Evolutionary conservation across 345 rosid genomes (phyloP).

Genomic region (Microthlaspi erraticum): DNA sequence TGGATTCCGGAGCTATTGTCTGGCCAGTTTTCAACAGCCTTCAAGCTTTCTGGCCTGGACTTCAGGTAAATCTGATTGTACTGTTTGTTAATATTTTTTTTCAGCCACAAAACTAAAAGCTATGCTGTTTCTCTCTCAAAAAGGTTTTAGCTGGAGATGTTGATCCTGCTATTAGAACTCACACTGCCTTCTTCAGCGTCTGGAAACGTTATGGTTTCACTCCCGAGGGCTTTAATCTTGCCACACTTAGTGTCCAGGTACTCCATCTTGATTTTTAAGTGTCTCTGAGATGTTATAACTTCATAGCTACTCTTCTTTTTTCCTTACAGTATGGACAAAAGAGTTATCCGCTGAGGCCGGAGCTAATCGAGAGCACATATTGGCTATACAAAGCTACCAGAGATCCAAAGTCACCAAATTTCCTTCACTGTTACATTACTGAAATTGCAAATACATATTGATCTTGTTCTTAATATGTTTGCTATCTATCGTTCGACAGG

Average conservation of each 20-base stretch:
- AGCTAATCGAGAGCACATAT: conserved; percentile 94
- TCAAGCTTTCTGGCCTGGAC: conserved; percentile 99
- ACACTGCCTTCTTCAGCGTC: conserved; percentile 92
- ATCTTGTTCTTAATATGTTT: too few species aligned
- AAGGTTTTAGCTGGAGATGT: conserved; percentile 98
- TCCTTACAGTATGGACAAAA: conserved; percentile 85
- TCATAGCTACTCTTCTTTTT: conserved; percentile 23
- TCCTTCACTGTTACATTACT: too few species aligned
- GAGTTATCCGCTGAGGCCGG: conserved; percentile 97
- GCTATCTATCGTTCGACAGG: conserved; percentile 40
- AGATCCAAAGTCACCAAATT: conserved; percentile 69
- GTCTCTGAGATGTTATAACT: conserved; percentile 13
- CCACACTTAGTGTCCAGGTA: conserved; percentile 61
- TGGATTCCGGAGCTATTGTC: conserved; percentile 97
- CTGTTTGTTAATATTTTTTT: neutral
- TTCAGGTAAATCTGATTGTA: conserved; percentile 65
- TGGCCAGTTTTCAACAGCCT: conserved; percentile 97
- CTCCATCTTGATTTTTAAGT: conserved; percentile 6
- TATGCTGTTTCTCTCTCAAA: conserved; percentile 29
- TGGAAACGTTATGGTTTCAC: conserved; percentile 97
- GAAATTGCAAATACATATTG: too few species aligned
- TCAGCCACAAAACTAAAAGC: neutral
- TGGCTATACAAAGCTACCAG: conserved; percentile 98
- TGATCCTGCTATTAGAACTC: conserved; percentile 96
- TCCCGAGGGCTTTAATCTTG: conserved; percentile 97